Evolutionary conservation across 2,329 filamentous ascomycete species (phyloP), one percentile per base, ranked within the genome.

Genomic region (Alternaria arborescens): DNA sequence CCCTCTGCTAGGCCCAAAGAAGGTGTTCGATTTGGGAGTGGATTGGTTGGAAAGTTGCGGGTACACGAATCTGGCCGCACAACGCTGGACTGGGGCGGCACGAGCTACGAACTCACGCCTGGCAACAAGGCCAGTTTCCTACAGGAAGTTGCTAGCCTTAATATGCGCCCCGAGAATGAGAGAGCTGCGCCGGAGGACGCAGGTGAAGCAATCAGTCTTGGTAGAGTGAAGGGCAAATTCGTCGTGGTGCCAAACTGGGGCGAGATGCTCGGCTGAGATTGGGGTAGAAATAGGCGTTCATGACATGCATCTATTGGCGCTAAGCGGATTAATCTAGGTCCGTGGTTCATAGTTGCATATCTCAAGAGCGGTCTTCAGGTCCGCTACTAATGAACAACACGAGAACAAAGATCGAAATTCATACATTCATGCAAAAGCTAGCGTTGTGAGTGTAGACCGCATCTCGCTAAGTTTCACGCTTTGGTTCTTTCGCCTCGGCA

Each of bases 181-280:
- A 77, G 81, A 43, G 68, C 73, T 32, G 71, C 68, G 6, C 65
- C 66, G 7, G 75, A 77, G 16, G 74, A 76, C 44, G 77, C 74
- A 14, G 82, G 82, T 1, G 79, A 80, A 57, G 82, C 84, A 38
- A 84, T 83, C 76, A 83, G 83, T 3, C 85, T 89, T 79, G 88
- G 87, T 8, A 83, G 87, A 68, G 81, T 89, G n/a, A 86, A 84
- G 74, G 86, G 85, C 55, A 89, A 88, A 76, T 88, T 89, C 71
- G 85, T 89, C 2, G 84, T 89, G 34, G 85, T 82, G 52, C 88
- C 88, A 14, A 83, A 89, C 71, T 89, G 86, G 85, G 80, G 81
- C 47, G 80, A 83, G 68, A 82, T 88, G 62, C 74, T 84, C 56
- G 74, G 75, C 28, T 72, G 60, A 65, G 38, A 20, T 12, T 36